phyloP scores from a whole-genome alignment of 2,329 filamentous ascomycete genomes.

The Pseudomassariella vexata region DNA sequence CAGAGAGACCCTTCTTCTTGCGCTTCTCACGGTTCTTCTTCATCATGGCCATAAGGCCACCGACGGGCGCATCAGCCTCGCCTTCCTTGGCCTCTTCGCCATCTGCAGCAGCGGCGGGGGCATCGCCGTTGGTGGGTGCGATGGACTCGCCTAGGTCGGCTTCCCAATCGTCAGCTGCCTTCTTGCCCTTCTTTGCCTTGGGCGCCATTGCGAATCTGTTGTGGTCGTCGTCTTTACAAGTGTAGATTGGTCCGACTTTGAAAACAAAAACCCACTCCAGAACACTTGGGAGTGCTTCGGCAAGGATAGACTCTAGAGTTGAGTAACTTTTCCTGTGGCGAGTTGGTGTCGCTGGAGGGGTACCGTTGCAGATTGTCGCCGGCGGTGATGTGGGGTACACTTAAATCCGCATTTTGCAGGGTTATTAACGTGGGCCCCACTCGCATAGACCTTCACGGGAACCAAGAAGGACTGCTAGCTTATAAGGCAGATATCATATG shows the following conservation, averaged over 20 bases:
- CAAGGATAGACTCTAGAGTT: not conserved
- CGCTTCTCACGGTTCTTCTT: slow-evolving; percentile 80
- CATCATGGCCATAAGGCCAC: slow-evolving; percentile 73
- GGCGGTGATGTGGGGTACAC: no score
- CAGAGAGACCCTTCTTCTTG: slow-evolving; percentile 77
- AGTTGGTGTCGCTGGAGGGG: not conserved
- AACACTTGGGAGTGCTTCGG: not conserved
- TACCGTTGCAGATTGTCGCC: no score
- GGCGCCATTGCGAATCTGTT: slow-evolving; percentile 68
- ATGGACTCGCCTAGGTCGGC: slow-evolving; percentile 78
- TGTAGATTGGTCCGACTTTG: not conserved
- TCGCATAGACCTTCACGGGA: no score
- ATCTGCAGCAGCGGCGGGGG: slow-evolving; percentile 43
- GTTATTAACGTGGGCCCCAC: no score
- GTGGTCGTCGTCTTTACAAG: not conserved
- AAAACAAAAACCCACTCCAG: not conserved
- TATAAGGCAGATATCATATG: no score
- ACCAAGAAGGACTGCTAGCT: no score
- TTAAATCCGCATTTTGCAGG: no score
- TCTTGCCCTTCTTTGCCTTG: slow-evolving; percentile 87
- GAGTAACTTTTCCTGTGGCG: not conserved
- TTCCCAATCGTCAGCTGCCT: slow-evolving; percentile 91
- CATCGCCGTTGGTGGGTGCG: slow-evolving; percentile 50
- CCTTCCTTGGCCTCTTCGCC: slow-evolving; percentile 46
- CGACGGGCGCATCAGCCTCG: slow-evolving; percentile 48